These are phyloP conservation scores for Kwoniella europaea DNA, from an alignment of 768 basidiomycete genomes.

Conservation along the genomic window DNA sequence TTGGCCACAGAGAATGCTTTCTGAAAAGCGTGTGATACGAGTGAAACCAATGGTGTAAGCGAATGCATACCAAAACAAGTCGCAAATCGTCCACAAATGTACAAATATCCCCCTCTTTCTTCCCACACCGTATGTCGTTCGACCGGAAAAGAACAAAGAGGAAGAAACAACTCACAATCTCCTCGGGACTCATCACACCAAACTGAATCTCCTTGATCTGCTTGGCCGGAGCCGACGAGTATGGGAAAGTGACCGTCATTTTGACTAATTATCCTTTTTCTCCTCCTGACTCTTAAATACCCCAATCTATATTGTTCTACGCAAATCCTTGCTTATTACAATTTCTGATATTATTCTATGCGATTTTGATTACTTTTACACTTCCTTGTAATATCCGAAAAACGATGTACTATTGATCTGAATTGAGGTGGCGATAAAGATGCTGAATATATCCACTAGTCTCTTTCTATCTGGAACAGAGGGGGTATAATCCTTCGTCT, in stretches of 20 bases:
- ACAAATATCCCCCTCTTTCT: not conserved
- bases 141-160: not conserved
- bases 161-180: constrained; percentile 75
- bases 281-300: not conserved
- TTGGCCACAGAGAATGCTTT: constrained; percentile 99
- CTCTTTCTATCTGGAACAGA: not conserved
- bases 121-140: not conserved
- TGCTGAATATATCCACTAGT: constrained; percentile 1
- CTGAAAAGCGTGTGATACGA: constrained; percentile 60
- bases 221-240: constrained; percentile 89
- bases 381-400: not conserved
- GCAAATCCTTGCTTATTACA: not conserved
- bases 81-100: not conserved
- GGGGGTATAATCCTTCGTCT: constrained; percentile 3
- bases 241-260: constrained; percentile 62
- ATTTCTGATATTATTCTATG: not conserved
- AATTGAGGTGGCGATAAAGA: constrained; percentile 9
- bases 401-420: not conserved
- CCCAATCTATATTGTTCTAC: not conserved
- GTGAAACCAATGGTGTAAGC: constrained; percentile 7
- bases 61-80: constrained; percentile 2
- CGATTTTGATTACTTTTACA: not conserved
- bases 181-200: constrained; percentile 97
- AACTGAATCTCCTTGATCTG: constrained; percentile 98
- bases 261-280: constrained; percentile 20